Evolutionary conservation across 1,284 basidiomycete genomes (phyloP).

Genomic region (Ceratobasidium sp.): DNA sequence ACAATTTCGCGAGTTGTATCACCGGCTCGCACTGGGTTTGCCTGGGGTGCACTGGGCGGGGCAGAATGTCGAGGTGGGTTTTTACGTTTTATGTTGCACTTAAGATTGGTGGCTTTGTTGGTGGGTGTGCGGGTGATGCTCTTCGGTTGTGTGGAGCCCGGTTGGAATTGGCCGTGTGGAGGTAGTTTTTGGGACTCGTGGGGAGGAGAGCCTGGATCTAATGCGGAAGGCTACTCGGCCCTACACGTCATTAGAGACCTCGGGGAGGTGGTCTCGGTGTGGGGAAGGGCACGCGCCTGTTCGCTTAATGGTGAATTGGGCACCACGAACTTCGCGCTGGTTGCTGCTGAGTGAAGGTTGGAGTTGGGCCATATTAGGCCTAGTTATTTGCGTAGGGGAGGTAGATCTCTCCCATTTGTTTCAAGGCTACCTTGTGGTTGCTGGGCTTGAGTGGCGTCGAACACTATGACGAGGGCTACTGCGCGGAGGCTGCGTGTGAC

Average conservation of each 20-base stretch:
- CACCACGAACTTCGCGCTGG: background rate
- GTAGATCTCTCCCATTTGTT: background rate
- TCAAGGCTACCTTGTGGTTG: background rate
- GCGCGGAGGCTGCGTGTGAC: background rate
- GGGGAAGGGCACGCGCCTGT: slow-evolving; percentile 1
- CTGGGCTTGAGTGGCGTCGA: background rate
- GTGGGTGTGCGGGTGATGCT: slow-evolving; percentile 53
- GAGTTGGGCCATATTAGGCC: slow-evolving; percentile 23
- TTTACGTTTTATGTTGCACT: background rate
- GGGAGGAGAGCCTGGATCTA: background rate
- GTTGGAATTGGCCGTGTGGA: slow-evolving; percentile 3
- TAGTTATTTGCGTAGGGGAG: background rate
- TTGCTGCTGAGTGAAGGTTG: slow-evolving; percentile 1
- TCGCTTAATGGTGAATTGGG: slow-evolving; percentile 42
- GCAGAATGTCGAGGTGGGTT: slow-evolving; percentile 50
- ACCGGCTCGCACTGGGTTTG: slow-evolving; percentile 77
- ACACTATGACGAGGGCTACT: slow-evolving; percentile 7
- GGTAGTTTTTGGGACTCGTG: slow-evolving; percentile 29
- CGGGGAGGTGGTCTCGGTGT: no score
- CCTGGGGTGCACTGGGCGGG: slow-evolving; percentile 78
- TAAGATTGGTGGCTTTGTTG: slow-evolving; percentile 43
- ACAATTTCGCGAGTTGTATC: slow-evolving; percentile 90
- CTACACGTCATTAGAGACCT: slow-evolving; percentile 31
- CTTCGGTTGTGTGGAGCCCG: slow-evolving; percentile 27
- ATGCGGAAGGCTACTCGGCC: slow-evolving; percentile 5